Base-by-base conservation (phyloP, 768 basidiomycete species). In the Rhodotorula paludigena region DNA sequence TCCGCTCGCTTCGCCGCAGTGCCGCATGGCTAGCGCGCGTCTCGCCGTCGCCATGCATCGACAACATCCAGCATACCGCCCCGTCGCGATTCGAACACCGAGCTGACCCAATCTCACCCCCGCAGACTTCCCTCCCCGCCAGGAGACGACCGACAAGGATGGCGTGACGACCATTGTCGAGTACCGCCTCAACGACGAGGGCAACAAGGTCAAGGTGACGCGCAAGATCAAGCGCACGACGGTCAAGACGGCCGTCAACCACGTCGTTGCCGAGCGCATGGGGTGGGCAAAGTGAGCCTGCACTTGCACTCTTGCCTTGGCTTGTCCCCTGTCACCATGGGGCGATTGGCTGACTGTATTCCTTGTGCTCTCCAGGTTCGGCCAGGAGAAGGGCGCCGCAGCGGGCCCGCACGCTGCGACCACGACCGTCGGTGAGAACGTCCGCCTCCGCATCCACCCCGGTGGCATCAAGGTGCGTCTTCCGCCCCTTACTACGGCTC, bases 181-280 rank as follows among this genome's bases (percentile, higher is more conserved):
- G 76, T 92, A 88, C 78, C 82, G 82, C 35, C 78, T 89, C 59
- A 92, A 97, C 74, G 94, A 98, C 41, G 87, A 93, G 36, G 94
- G 92, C 12, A 91, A 92, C 80, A 92, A 89, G 77, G 85, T 98
- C 77, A 99, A 98, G 82, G 92, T 89, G 71, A 96, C 89, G 25
- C 85, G 90, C 67, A 86, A 85, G 73, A 92, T 88, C 77, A 89
- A 87, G 79, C 85, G 92, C 36, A 87, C 86, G 2, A 83, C 96
- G 21, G 89, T 92, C 77, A 93, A 91, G 77, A 87, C 89, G 15
- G 83, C 91, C 44, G 96, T 98, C n/a, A 89, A 92, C 68, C 93
- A 94, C 77, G 83, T 84, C 32, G 92, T 97, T 18, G 96, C 96
- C 0, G 92, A 94, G 77, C 85, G 94, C 56, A 89, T 93, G 79